Evolutionary conservation across 768 basidiomycete genomes (phyloP).

Genomic region (Tephrocybe rancida): DNA sequence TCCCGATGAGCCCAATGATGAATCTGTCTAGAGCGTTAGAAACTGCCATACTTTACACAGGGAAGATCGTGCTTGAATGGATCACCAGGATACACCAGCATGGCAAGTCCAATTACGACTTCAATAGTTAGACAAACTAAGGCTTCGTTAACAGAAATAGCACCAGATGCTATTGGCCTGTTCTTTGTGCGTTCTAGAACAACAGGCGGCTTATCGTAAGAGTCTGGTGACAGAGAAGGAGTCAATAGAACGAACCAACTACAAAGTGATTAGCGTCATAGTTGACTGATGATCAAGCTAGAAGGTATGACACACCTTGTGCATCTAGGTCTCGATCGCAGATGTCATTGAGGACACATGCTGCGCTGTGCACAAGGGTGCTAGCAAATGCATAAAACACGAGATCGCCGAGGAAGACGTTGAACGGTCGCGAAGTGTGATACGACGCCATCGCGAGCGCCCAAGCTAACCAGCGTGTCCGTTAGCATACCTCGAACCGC

Average conservation of each 20-base stretch:
- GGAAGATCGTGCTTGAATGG: conserved; percentile 3
- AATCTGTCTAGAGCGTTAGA: conserved; percentile 15
- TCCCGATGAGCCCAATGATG: conserved; percentile 19
- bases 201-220: background rate
- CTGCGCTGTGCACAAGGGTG: conserved; percentile 12
- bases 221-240: too few relatives aligned
- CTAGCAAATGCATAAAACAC: conserved; percentile 1
- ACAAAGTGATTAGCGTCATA: too few relatives aligned
- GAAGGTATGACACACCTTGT: background rate
- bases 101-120: background rate
- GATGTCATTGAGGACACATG: conserved; percentile 12
- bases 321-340: conserved; percentile 8
- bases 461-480: too few relatives aligned
- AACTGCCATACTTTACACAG: background rate
- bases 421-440: background rate
- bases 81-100: background rate
- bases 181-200: conserved; percentile 31
- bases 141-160: conserved; percentile 27
- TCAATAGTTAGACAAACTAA: conserved; percentile 20
- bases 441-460: conserved; percentile 8
- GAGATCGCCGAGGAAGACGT: background rate
- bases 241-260: background rate
- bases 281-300: background rate
- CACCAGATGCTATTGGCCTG: conserved; percentile 30
- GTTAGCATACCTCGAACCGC: background rate